Evolutionary conservation across 345 rosid species (phyloP).

Genomic region (Pelargonium nanum): DNA sequence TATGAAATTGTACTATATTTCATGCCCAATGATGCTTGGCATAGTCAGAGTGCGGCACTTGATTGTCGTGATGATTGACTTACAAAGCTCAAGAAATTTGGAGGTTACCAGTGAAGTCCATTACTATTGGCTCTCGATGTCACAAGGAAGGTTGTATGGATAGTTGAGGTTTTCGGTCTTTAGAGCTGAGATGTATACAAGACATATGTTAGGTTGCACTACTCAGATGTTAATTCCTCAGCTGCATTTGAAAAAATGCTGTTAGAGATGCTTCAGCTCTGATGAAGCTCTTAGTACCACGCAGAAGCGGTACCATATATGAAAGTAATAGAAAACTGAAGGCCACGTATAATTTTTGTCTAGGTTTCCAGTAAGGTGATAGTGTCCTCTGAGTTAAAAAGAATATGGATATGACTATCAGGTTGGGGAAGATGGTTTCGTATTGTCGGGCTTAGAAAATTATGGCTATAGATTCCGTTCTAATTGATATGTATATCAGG

Average conservation of each 20-base stretch:
- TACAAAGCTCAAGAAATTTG: background rate
- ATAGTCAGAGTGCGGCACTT: background rate
- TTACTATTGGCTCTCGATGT: background rate
- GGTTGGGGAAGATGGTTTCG: background rate
- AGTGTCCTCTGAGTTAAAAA: background rate
- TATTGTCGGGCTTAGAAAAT: background rate
- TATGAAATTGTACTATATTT: too few relatives aligned
- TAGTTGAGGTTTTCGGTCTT: background rate
- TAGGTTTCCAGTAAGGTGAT: too few relatives aligned
- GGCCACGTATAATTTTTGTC: too few relatives aligned
- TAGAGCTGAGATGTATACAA: background rate
- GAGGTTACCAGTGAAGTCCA: background rate
- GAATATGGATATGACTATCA: background rate
- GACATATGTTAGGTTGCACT: background rate
- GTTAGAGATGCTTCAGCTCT: background rate
- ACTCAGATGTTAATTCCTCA: background rate
- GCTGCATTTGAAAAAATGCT: background rate
- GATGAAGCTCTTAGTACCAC: background rate
- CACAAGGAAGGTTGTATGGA: background rate
- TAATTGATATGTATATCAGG: background rate
- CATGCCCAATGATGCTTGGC: background rate
- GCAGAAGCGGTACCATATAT: background rate
- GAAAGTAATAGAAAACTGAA: too few relatives aligned
- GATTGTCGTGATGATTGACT: background rate
- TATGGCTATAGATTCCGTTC: background rate